Base-by-base conservation (phyloP, 805 yeast genomes). In the Lipomyces anomalus region DNA sequence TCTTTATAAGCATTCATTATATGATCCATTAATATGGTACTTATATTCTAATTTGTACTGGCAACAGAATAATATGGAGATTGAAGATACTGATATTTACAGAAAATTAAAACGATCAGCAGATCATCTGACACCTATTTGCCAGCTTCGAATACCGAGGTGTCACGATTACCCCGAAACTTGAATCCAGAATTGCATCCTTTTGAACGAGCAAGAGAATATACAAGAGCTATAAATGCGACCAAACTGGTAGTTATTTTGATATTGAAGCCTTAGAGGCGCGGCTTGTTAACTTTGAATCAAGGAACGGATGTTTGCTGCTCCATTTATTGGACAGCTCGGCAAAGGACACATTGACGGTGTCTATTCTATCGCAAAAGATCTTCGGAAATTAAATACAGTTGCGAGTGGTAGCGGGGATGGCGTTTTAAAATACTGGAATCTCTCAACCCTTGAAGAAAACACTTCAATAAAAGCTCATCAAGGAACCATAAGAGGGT, bases 341-440 rank as follows among this genome's bases (percentile, higher is more conserved):
- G 99, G 99, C 2, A 75, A 78, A 50, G 98, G 98, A 6, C 98
- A 94, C 61, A 71, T 90, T 46, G 98, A 92, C 62, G 97, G 97
- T 47, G 87, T 92, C 11, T 90, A 92, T 65, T 70, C 81, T 16
- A 75, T 92, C 38, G 95, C 96, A 4, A 84, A 82, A 64, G 84
- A 89, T 65, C 79, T 79, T 61, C 67, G 74, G 36, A 70, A 76
- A 37, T 72, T 88, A 41, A 84, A 79, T 58, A 80, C 80, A 60
- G 66, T 90, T 23, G 97, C 97, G 2, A 78, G 92, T 6, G 97
- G 96, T 6, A 80, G 92, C 5, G 98, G 95, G 29, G 99, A 92
- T 64, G 99, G 99, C 59, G 78, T 84, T 4, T 75, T 92, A 54
- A 92, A 92, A 63, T 84, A 86, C 61, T 92, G 98, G 98, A 85